Percentiles rank a stretch among this genome's conserved stretches.
Conservation (phyloP, 768 basidiomycete genomes). For the Mycena sanguinolenta region DNA sequence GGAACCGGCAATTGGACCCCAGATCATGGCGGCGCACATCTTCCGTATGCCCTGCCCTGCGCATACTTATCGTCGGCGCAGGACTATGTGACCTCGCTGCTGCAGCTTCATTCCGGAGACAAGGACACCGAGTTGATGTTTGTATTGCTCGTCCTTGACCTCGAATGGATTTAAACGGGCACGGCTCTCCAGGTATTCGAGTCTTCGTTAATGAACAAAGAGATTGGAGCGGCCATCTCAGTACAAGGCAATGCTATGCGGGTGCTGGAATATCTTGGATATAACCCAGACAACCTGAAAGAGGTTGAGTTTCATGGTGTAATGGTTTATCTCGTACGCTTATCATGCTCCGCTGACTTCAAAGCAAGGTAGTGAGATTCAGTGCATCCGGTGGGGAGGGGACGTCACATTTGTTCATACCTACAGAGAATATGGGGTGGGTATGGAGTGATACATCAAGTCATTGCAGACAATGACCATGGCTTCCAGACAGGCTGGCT, state of each 20-base stretch:
- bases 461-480: neutral
- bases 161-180: too few relatives aligned
- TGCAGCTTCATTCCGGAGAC: too few relatives aligned
- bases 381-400: slow-evolving; percentile 20
- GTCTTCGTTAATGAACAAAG: slow-evolving; percentile 29
- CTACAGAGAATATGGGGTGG: slow-evolving; percentile 5
- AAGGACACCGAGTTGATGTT: too few relatives aligned
- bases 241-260: slow-evolving; percentile 32
- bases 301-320: slow-evolving; percentile 32
- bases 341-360: too few relatives aligned
- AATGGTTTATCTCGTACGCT: too few relatives aligned
- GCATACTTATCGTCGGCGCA: too few relatives aligned
- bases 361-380: slow-evolving; percentile 28
- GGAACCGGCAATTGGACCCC: too few relatives aligned
- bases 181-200: too few relatives aligned
- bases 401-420: neutral
- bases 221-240: slow-evolving; percentile 30
- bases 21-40: too few relatives aligned
- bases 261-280: slow-evolving; percentile 28
- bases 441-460: neutral
- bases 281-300: slow-evolving; percentile 17
- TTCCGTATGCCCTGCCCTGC: too few relatives aligned
- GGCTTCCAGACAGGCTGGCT: slow-evolving; percentile 14
- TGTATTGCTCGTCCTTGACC: too few relatives aligned
- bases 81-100: too few relatives aligned